Evolutionary conservation across 2,329 filamentous ascomycete genomes (phyloP).

Genomic region (Knufia petricola): DNA sequence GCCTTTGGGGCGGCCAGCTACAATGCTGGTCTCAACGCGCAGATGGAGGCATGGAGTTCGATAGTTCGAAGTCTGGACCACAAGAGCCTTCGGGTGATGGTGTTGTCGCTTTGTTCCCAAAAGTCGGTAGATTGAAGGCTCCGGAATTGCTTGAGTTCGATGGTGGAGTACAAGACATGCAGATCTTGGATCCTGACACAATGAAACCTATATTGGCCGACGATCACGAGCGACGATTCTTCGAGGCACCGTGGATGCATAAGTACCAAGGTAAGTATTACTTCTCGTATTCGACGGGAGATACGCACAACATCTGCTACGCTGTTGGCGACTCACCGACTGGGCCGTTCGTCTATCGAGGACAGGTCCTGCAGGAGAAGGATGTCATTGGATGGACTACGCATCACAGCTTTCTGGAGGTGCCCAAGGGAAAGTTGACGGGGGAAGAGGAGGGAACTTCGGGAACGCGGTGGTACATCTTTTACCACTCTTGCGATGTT

Average conservation of each 20-base stretch:
- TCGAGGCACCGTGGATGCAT: slow-evolving; percentile 74
- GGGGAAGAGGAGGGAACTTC: background rate
- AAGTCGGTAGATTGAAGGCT: slow-evolving; percentile 51
- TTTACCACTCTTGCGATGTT: slow-evolving; percentile 65
- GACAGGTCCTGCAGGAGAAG: slow-evolving; percentile 58
- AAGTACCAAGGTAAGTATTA: slow-evolving; percentile 62
- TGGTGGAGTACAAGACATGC: slow-evolving; percentile 45
- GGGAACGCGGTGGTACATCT: slow-evolving; percentile 56
- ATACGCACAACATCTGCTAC: slow-evolving; percentile 65
- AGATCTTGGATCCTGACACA: slow-evolving; percentile 54
- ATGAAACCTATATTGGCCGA: slow-evolving; percentile 51
- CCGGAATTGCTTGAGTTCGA: slow-evolving; percentile 58
- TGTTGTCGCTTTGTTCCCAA: slow-evolving; percentile 52
- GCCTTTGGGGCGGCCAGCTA: slow-evolving; percentile 71
- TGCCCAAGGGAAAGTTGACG: slow-evolving; percentile 38
- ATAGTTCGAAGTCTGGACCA: slow-evolving; percentile 44
- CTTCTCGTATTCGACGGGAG: slow-evolving; percentile 69
- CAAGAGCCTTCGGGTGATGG: slow-evolving; percentile 50
- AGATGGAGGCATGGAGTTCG: slow-evolving; percentile 41
- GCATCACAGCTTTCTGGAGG: slow-evolving; percentile 70
- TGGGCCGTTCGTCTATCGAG: slow-evolving; percentile 64
- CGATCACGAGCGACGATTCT: slow-evolving; percentile 67
- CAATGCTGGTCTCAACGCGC: slow-evolving; percentile 52
- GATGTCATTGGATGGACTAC: slow-evolving; percentile 68
- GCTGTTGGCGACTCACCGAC: slow-evolving; percentile 54